These are phyloP conservation scores for Tylopilus sp. DNA, from an alignment of 768 basidiomycete genomes.

Conservation along the genomic window DNA sequence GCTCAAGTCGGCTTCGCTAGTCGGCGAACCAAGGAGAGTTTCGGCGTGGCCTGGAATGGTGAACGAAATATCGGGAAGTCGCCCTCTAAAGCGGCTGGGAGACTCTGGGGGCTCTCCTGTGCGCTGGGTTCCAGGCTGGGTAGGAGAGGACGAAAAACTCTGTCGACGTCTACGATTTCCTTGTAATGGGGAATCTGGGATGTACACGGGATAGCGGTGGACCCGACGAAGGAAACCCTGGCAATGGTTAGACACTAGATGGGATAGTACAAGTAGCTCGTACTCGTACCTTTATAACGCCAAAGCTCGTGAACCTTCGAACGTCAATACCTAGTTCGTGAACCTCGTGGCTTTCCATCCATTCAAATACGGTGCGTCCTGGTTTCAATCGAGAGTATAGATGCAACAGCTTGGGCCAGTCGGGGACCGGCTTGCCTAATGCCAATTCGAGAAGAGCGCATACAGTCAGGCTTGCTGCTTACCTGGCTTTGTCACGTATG, in stretches of 20 bases:
- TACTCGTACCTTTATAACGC: slow-evolving; percentile 82
- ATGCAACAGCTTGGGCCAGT: slow-evolving; percentile 84
- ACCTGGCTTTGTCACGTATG: slow-evolving; percentile 84
- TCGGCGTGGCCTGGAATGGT: slow-evolving; percentile 19
- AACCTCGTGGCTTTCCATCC: slow-evolving; percentile 79
- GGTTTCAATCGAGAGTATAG: slow-evolving; percentile 85
- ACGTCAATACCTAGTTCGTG: slow-evolving; percentile 78
- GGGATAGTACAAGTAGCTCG: background rate
- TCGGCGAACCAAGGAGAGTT: slow-evolving; percentile 24
- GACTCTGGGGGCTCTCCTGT: slow-evolving; percentile 12
- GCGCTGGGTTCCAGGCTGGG: slow-evolving; percentile 11
- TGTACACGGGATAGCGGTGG: slow-evolving; percentile 86
- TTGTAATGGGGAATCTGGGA: slow-evolving; percentile 36
- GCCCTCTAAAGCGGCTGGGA: slow-evolving; percentile 19
- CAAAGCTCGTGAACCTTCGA: slow-evolving; percentile 93
- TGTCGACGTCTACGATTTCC: slow-evolving; percentile 27
- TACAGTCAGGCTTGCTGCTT: background rate
- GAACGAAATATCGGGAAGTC: slow-evolving; percentile 19
- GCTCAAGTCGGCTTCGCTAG: slow-evolving; percentile 34
- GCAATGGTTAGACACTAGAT: background rate
- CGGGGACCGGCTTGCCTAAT: slow-evolving; percentile 57
- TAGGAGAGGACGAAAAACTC: slow-evolving; percentile 27
- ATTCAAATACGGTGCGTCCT: slow-evolving; percentile 79
- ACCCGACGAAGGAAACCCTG: slow-evolving; percentile 91
- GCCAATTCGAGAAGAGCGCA: slow-evolving; percentile 1